A percentile compares a stretch with the other conserved stretches of the same genome.
phyloP scores from a whole-genome alignment of 257 asterid species.

The Linaria vulgaris region DNA sequence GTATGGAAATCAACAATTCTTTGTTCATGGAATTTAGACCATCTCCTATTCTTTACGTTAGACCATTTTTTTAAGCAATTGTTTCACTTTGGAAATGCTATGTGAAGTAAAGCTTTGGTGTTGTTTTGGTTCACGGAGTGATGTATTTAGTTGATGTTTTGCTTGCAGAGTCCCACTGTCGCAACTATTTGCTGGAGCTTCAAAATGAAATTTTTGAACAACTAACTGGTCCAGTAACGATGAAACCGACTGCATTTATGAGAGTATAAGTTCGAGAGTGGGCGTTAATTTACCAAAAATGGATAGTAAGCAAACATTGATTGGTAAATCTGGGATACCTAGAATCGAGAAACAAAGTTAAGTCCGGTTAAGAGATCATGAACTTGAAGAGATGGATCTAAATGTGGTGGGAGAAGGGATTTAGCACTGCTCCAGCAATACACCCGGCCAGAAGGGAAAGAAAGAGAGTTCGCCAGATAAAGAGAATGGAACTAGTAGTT shows the following conservation, averaged over 20 bases:
- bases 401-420: conserved; percentile 47
- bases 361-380: conserved; percentile 70
- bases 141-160: too few relatives aligned
- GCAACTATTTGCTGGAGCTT: conserved; percentile 39
- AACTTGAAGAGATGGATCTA: conserved; percentile 46
- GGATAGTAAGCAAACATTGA: background rate
- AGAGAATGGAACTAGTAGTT: background rate
- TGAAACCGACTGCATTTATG: conserved; percentile 33
- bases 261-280: background rate
- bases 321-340: too few relatives aligned
- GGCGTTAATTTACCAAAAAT: background rate
- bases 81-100: too few relatives aligned
- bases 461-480: background rate
- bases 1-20: too few relatives aligned
- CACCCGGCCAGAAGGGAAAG: conserved; percentile 18
- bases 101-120: too few relatives aligned
- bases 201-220: conserved; percentile 42
- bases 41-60: too few relatives aligned
- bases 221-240: conserved; percentile 40
- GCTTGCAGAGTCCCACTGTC: too few relatives aligned
- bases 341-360: conserved; percentile 60
- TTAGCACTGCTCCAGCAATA: conserved; percentile 29
- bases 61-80: too few relatives aligned
- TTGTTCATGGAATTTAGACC: too few relatives aligned
- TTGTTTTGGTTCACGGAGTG: too few relatives aligned